A percentile compares a stretch with the other conserved stretches of the same genome.
Evolutionary conservation across 768 basidiomycete species (phyloP).

Genomic region (Phlebiopsis flavidoalba): DNA sequence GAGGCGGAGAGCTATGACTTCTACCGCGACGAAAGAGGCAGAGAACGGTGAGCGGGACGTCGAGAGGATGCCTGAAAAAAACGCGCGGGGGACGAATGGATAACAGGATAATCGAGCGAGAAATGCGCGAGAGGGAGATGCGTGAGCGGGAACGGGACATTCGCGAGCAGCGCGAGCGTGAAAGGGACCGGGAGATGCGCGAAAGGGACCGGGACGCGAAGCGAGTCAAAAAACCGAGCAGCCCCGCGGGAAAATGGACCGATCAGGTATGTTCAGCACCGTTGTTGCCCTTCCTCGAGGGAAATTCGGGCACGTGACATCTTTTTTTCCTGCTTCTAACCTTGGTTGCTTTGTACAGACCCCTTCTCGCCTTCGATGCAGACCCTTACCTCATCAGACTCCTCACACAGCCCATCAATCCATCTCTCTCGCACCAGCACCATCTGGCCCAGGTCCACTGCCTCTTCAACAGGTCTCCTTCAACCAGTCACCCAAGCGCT

Average conservation of each 20-base stretch:
- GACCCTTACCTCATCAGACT: slow-evolving; percentile 12
- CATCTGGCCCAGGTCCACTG: not conserved
- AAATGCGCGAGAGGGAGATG: slow-evolving; percentile 18
- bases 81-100: slow-evolving; percentile 13
- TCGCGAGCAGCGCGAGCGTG: slow-evolving; percentile 11
- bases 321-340: not conserved
- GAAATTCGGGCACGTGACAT: slow-evolving; percentile 4
- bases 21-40: slow-evolving; percentile 32
- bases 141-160: not conserved
- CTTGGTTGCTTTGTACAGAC: slow-evolving; percentile 10
- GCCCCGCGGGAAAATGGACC: slow-evolving; percentile 35
- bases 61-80: slow-evolving; percentile 18
- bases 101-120: slow-evolving; percentile 12
- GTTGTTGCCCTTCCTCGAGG: slow-evolving; percentile 5
- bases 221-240: slow-evolving; percentile 56
- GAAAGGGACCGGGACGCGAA: slow-evolving; percentile 39
- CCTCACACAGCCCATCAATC: slow-evolving; percentile 18
- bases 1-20: slow-evolving; percentile 27
- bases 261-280: slow-evolving; percentile 31
- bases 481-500: not conserved
- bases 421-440: slow-evolving; percentile 15
- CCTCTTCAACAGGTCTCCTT: not conserved
- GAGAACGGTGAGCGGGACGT: slow-evolving; percentile 29
- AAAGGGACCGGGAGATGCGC: slow-evolving; percentile 29
- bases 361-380: slow-evolving; percentile 19